Conservation (phyloP, 257 asterid genomes). For the Thymus mandschuricus region DNA sequence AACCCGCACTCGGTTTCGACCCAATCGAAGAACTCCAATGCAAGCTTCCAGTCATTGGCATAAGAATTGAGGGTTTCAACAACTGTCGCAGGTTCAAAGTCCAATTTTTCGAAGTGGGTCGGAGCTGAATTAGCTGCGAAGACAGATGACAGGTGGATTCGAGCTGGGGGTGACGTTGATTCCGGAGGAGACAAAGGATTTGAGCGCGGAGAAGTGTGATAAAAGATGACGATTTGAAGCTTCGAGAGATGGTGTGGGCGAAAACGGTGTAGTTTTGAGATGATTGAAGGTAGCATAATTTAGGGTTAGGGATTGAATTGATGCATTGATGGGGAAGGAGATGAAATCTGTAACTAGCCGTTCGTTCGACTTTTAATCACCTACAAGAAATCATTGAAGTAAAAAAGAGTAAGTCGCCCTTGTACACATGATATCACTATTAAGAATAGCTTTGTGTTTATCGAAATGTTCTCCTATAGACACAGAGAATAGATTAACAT, state of each 20-base stretch:
- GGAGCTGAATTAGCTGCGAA: conserved; percentile 31
- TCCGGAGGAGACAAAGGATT: conserved; percentile 31
- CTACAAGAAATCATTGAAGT: no score
- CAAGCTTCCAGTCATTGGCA: conserved; percentile 82
- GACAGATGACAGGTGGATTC: conserved; percentile 24
- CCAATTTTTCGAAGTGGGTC: conserved; percentile 34
- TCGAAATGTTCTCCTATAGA: no score
- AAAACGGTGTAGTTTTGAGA: conserved; percentile 38
- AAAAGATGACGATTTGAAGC: conserved; percentile 34
- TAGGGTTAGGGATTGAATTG: conserved; percentile 18
- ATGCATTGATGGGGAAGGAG: no score
- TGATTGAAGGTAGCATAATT: conserved; percentile 46
- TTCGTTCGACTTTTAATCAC: no score
- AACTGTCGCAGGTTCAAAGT: conserved; percentile 45
- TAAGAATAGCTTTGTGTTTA: no score
- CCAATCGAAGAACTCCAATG: conserved; percentile 91
- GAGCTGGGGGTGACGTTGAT: conserved; percentile 24
- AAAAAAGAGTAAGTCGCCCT: no score
- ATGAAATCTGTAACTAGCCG: no score
- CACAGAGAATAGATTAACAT: no score
- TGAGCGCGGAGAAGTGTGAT: conserved; percentile 35
- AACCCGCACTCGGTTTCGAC: conserved; percentile 59
- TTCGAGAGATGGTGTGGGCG: conserved; percentile 39
- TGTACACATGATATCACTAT: no score
- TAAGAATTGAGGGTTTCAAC: conserved; percentile 69